phyloP scores from a whole-genome alignment of 2,329 filamentous ascomycete genomes.

The Fusarium nygamai region DNA sequence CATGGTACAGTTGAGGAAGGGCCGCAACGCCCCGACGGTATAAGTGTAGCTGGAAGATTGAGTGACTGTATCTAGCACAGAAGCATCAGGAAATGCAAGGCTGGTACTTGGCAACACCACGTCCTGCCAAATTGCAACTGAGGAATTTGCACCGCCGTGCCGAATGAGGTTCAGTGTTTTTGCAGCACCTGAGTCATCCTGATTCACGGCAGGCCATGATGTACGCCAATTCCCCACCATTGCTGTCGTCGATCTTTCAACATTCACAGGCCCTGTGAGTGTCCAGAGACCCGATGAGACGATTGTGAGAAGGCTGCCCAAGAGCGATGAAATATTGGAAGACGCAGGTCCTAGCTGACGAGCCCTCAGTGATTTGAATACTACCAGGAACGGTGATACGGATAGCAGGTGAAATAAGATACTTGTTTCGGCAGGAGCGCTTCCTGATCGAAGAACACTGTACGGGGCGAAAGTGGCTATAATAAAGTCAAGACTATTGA shows the following conservation, averaged over 20 bases:
- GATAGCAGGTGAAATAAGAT: background rate
- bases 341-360: background rate
- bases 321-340: background rate
- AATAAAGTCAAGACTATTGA: background rate
- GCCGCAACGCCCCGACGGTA: background rate
- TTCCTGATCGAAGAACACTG: background rate
- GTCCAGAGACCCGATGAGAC: background rate
- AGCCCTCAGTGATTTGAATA: background rate
- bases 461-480: background rate
- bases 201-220: accelerated
- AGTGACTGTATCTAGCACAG: accelerated
- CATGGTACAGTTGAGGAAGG: background rate
- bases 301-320: background rate
- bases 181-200: background rate
- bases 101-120: accelerated
- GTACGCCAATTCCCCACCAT: background rate
- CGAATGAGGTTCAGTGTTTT: background rate
- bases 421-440: background rate
- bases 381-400: background rate
- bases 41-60: background rate
- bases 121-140: background rate
- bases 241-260: background rate
- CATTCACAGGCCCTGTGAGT: background rate
- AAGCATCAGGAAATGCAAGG: background rate
- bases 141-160: background rate